These are phyloP conservation scores for Gilbertella persicaria DNA, from an alignment of 371 early-diverging fungal species.

Conservation along the genomic window DNA sequence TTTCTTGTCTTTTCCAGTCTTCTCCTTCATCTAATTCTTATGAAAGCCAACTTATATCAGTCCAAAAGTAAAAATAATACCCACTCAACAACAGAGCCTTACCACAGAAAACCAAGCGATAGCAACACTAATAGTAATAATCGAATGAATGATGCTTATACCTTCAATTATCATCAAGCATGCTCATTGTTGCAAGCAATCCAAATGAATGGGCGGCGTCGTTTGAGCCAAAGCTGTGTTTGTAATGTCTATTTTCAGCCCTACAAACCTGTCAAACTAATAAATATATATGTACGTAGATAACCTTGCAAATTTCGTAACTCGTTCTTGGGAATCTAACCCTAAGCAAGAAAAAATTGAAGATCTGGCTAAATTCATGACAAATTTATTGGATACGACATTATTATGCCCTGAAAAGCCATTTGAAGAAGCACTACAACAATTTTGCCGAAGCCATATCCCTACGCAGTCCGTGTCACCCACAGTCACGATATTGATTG, in stretches of 20 bases:
- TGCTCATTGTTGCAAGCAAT: constrained; percentile 30
- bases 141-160: constrained; percentile 16
- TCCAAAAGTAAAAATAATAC: constrained; percentile 6
- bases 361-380: constrained; percentile 20
- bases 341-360: constrained; percentile 15
- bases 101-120: not conserved
- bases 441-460: constrained; percentile 19
- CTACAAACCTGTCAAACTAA: not conserved
- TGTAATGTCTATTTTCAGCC: constrained; percentile 12
- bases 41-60: constrained; percentile 18
- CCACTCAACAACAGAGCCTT: not conserved
- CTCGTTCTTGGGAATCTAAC: constrained; percentile 23
- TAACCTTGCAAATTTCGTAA: constrained; percentile 27
- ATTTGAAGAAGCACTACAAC: constrained; percentile 25
- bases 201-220: constrained; percentile 29
- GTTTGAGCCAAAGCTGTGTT: constrained; percentile 22
- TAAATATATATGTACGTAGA: constrained; percentile 6
- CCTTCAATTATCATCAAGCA: constrained; percentile 24
- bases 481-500: constrained; percentile 26
- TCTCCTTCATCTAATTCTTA: not conserved
- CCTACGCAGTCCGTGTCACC: constrained; percentile 31
- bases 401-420: constrained; percentile 17
- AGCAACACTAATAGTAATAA: constrained; percentile 2
- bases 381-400: constrained; percentile 21
- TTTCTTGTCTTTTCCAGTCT: not conserved